Evolutionary conservation across 495 filamentous ascomycete genomes (phyloP).

Genomic region (Platismatia glauca): DNA sequence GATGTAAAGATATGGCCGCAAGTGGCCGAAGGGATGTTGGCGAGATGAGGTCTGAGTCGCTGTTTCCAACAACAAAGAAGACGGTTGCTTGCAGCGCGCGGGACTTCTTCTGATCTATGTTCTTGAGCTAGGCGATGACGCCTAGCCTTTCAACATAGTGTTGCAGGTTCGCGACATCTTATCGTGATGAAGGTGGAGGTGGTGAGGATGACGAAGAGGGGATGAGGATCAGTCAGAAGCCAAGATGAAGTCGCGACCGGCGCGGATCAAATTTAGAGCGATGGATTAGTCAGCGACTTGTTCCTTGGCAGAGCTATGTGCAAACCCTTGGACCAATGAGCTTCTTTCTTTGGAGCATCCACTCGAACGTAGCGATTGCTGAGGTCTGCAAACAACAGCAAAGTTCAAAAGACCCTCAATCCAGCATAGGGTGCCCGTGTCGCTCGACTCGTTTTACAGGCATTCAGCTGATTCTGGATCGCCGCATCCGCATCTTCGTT

Average conservation of each 20-base stretch:
- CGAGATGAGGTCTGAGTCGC: conserved; percentile 8
- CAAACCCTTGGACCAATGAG: conserved; percentile 11
- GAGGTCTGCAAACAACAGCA: background rate
- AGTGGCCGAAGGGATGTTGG: background rate
- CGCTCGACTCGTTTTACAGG: background rate
- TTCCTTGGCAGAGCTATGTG: background rate
- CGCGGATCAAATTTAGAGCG: background rate
- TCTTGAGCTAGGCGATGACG: conserved; percentile 34
- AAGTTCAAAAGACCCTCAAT: background rate
- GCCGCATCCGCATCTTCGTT: background rate
- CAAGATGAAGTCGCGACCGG: conserved; percentile 11
- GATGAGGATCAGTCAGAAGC: conserved; percentile 10
- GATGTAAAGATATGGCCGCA: background rate
- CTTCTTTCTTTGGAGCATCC: background rate
- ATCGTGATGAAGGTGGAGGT: conserved; percentile 18
- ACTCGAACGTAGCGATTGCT: conserved; percentile 6
- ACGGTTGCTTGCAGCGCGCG: conserved; percentile 15
- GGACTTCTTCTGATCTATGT: conserved; percentile 21
- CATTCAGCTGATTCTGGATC: background rate
- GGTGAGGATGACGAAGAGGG: conserved; percentile 20
- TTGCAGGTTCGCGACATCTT: conserved; percentile 25
- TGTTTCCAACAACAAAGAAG: conserved; percentile 3
- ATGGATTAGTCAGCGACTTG: conserved; percentile 3
- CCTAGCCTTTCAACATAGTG: conserved; percentile 34
- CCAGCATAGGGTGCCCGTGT: background rate